Evolutionary conservation across 2,329 filamentous ascomycete genomes (phyloP).

Genomic region (Penicillium sp.): DNA sequence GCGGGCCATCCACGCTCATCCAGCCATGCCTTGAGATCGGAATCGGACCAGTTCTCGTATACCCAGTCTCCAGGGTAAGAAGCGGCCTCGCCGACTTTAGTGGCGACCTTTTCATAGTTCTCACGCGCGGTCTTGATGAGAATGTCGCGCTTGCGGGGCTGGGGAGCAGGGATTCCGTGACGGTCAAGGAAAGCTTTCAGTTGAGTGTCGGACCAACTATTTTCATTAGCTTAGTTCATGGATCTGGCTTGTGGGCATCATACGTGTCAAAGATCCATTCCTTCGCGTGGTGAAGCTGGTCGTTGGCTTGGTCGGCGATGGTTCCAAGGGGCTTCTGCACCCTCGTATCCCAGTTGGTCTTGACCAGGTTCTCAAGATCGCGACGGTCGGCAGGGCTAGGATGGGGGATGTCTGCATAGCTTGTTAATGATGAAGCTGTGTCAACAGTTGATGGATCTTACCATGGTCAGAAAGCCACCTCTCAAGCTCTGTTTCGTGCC

Average conservation of each 20-base stretch:
- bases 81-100: slow-evolving; percentile 73
- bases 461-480: slow-evolving; percentile 90
- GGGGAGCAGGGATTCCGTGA: slow-evolving; percentile 81
- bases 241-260: slow-evolving; percentile 17
- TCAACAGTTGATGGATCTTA: slow-evolving; percentile 15
- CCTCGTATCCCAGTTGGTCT: slow-evolving; percentile 82
- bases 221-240: slow-evolving; percentile 6
- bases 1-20: slow-evolving; percentile 83
- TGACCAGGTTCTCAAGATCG: slow-evolving; percentile 88
- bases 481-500: slow-evolving; percentile 97
- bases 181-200: slow-evolving; percentile 91
- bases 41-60: slow-evolving; percentile 87
- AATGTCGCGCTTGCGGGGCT: slow-evolving; percentile 82
- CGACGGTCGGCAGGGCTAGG: slow-evolving; percentile 89
- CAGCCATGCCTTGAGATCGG: slow-evolving; percentile 90
- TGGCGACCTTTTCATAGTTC: slow-evolving; percentile 77
- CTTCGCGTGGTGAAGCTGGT: slow-evolving; percentile 71
- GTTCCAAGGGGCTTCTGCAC: slow-evolving; percentile 74
- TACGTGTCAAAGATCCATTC: slow-evolving; percentile 91
- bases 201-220: slow-evolving; percentile 87
- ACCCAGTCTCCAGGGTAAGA: slow-evolving; percentile 96
- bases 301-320: slow-evolving; percentile 72
- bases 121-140: slow-evolving; percentile 75
- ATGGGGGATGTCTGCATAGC: slow-evolving; percentile 70
- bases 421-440: not conserved